A percentile compares a stretch with the other conserved stretches of the same genome.
These are phyloP conservation scores for Scheffersomyces coipomensis DNA, from an alignment of 805 yeast species.

Conservation along the genomic window DNA sequence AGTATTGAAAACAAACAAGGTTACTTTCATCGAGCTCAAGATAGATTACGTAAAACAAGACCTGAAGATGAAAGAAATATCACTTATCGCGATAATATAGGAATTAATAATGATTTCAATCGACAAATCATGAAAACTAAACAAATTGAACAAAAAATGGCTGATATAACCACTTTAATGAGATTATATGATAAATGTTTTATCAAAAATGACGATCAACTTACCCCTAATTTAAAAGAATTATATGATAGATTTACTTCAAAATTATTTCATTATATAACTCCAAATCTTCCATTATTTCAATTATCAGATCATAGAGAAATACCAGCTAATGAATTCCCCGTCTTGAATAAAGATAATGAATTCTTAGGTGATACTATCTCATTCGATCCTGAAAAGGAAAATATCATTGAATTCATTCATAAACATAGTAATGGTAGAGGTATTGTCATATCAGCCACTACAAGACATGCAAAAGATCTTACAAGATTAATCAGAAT, in stretches of 20 bases:
- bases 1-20: constrained; percentile 14
- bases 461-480: constrained; percentile 21
- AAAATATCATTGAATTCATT: constrained; percentile 36
- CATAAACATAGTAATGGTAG: constrained; percentile 27
- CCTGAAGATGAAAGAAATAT: neutral
- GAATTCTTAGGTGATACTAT: constrained; percentile 8
- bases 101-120: constrained; percentile 16
- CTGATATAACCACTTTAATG: constrained; percentile 26
- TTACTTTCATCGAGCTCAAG: constrained; percentile 10
- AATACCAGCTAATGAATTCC: constrained; percentile 3
- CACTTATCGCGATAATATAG: constrained; percentile 12
- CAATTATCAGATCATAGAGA: constrained; percentile 1
- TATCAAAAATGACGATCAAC: constrained; percentile 11
- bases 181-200: constrained; percentile 33
- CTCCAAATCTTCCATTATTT: constrained; percentile 20
- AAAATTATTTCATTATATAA: constrained; percentile 28
- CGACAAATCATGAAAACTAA: constrained; percentile 13
- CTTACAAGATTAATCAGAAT: constrained; percentile 21
- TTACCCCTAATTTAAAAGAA: constrained; percentile 1
- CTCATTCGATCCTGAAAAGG: constrained; percentile 9
- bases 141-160: constrained; percentile 22
- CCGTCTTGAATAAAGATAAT: constrained; percentile 2
- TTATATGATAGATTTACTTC: constrained; percentile 14
- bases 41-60: neutral
- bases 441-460: constrained; percentile 32